phyloP scores from a whole-genome alignment of 306 rosid genomes.

The Chamaecrista fasciculata region DNA sequence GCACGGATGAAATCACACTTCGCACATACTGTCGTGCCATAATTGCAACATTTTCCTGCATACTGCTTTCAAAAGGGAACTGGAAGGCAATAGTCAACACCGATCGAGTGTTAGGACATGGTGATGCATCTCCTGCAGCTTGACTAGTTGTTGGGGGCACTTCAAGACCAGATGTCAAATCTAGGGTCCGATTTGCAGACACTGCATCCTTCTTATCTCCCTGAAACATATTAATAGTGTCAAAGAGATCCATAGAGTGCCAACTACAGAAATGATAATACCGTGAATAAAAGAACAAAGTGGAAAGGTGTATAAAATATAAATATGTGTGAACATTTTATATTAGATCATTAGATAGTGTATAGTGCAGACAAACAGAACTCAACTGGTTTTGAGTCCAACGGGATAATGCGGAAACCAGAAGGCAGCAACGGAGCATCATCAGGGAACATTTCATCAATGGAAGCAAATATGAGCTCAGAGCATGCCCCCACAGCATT shows the following conservation, averaged over 20 bases:
- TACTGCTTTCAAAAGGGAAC: constrained; percentile 78
- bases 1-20: constrained; percentile 83
- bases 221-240: constrained; percentile 39
- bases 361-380: constrained; percentile 19
- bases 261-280: not conserved
- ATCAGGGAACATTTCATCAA: constrained; percentile 95
- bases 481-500: constrained; percentile 89
- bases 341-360: not conserved
- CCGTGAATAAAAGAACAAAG: not conserved
- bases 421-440: constrained; percentile 92
- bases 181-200: constrained; percentile 65
- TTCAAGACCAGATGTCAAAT: constrained; percentile 89
- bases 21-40: constrained; percentile 95
- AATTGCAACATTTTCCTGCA: constrained; percentile 74
- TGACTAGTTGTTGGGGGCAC: constrained; percentile 58
- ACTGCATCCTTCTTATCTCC: constrained; percentile 65
- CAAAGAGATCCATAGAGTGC: not conserved
- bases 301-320: no score
- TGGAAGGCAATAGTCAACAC: constrained; percentile 96
- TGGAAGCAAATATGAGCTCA: constrained; percentile 95
- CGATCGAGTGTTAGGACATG: constrained; percentile 64
- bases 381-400: constrained; percentile 96
- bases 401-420: constrained; percentile 89
- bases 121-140: constrained; percentile 45
- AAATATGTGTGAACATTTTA: not conserved